These are phyloP conservation scores for Pyrus betulifolia DNA, from an alignment of 306 rosid genomes.

Conservation along the genomic window DNA sequence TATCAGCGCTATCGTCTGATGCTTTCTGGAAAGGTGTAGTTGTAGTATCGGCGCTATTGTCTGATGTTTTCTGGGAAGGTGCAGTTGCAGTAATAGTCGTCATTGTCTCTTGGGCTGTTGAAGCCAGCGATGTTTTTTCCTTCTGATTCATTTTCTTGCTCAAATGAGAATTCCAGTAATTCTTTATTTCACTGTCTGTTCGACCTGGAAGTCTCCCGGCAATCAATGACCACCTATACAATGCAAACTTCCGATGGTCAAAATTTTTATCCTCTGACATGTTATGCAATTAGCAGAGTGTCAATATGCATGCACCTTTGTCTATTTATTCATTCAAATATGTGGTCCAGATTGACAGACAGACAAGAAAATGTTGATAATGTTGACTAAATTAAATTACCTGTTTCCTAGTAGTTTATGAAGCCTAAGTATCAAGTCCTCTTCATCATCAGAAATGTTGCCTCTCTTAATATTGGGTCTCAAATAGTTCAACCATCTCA, in stretches of 20 bases:
- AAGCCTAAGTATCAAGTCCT: constrained; percentile 14
- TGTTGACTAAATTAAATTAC: background rate
- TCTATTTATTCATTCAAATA: background rate
- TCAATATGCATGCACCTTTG: too few relatives aligned
- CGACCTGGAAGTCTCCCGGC: constrained; percentile 71
- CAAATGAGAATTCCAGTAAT: constrained; percentile 75
- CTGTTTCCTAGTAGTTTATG: constrained; percentile 15
- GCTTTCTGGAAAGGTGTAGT: background rate
- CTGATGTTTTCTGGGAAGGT: background rate
- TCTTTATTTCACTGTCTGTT: constrained; percentile 67
- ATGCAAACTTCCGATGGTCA: background rate
- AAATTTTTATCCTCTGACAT: background rate
- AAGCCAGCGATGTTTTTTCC: constrained; percentile 1
- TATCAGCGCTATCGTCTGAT: background rate
- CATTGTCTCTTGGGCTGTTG: constrained; percentile 14
- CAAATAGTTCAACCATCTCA: constrained; percentile 64
- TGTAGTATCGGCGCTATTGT: background rate
- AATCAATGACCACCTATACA: constrained; percentile 57
- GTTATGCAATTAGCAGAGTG: background rate
- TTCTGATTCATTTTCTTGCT: constrained; percentile 35
- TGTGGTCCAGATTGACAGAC: background rate
- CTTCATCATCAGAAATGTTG: constrained; percentile 39
- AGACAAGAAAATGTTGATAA: background rate
- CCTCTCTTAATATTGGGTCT: constrained; percentile 73
- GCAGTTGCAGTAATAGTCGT: background rate